Evolutionary conservation across 2,329 filamentous ascomycete species (phyloP).

Genomic region (Colletotrichum musae): DNA sequence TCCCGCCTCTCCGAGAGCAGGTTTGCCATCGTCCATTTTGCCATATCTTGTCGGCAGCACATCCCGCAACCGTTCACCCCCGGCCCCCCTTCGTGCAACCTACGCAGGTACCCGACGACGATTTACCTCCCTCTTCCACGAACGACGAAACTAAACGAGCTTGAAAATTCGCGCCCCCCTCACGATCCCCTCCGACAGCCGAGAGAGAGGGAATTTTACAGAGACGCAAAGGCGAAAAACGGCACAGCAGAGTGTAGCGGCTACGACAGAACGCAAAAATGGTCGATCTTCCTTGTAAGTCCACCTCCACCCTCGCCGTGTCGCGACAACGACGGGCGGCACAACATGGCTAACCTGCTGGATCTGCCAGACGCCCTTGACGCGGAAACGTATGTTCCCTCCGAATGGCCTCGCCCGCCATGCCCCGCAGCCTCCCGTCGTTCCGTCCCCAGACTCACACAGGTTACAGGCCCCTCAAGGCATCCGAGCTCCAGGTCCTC

Average conservation of each 20-base stretch:
- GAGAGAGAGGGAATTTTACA: background rate
- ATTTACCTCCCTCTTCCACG: background rate
- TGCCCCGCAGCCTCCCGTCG: too few relatives aligned
- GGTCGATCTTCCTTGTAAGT: conserved; percentile 66
- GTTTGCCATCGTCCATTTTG: conserved; percentile 32
- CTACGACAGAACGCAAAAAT: conserved; percentile 49
- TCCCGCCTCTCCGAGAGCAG: conserved; percentile 34
- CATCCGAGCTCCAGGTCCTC: conserved; percentile 92
- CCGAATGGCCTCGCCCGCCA: background rate
- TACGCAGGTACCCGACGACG: background rate
- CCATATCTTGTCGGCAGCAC: background rate
- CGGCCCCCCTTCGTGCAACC: background rate
- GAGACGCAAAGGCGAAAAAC: background rate
- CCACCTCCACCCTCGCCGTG: conserved; percentile 11
- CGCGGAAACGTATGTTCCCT: conserved; percentile 83
- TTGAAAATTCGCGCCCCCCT: background rate
- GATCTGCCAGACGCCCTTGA: conserved; percentile 87
- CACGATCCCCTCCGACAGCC: background rate
- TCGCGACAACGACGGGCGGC: background rate
- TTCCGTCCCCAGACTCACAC: conserved; percentile 28
- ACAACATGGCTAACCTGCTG: conserved; percentile 17
- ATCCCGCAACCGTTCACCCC: too few relatives aligned
- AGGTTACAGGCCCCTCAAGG: conserved; percentile 82
- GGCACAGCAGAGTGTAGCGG: background rate
- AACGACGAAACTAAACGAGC: background rate